Base-by-base conservation (phyloP, 2,329 filamentous ascomycete genomes). In the Ophiosphaerella korrae region DNA sequence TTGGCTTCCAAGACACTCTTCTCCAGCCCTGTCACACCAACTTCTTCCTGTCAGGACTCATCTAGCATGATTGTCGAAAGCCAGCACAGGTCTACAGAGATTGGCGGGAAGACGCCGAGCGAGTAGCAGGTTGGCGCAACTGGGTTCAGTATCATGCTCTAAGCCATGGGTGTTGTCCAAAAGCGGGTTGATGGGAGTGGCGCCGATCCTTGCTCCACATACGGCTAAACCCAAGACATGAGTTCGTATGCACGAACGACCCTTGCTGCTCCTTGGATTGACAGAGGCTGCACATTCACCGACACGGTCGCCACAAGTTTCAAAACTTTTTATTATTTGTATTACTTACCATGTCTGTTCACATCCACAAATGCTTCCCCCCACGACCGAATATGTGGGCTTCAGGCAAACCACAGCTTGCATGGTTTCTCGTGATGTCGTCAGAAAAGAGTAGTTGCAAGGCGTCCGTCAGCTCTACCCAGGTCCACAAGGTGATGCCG, bases 141-240 rank as follows among this genome's bases (percentile, higher is more conserved):
- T 60, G 63, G 61, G 57, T 64, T 62, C 47, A 45, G 49, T 26
- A 50, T 52, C 49, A 37, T 46, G 52, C 59, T 55, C 60, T 58
- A 55, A 55, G 55, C 55, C 57, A 53, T 55, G 57, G 44, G 45
- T 48, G 57, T 51, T 57, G 57, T 40, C 34, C 35, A 31, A 29
- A 35, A 51, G 55, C 55, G 60, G 49, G 46, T 50, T 60, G 58
- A 59, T 59, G 56, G 54, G 41, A 45, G 52, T 60, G 55, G 54
- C 57, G 63, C 46, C 36, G 59, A 65, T 70, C 62, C 26, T 62
- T 70, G 48, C 55, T 62, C 39, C 49, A 36, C 49, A 57, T 26
- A 39, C 52, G 63, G 64, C 36, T 66, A 64, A 67, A 62, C 50
- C 55, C 26, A 29, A 53, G 48, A 64, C 58, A 60, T 59, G 50